These are phyloP conservation scores for Hanseniaspora meyeri DNA, from an alignment of 805 yeast species.

Conservation along the genomic window DNA sequence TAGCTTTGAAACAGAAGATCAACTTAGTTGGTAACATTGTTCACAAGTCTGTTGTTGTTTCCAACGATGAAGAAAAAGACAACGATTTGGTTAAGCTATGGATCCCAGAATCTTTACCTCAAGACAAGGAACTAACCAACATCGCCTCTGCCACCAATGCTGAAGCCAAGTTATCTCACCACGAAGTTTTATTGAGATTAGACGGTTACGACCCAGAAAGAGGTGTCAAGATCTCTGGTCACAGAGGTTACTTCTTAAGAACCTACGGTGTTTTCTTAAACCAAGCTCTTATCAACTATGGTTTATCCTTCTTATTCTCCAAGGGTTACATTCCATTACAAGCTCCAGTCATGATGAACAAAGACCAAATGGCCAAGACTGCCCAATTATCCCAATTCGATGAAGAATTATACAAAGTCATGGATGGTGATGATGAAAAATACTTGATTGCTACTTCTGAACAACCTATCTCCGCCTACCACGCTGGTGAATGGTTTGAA, in stretches of 20 bases:
- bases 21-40: constrained; percentile 87
- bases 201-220: constrained; percentile 99
- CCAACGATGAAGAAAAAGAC: constrained; percentile 74
- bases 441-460: constrained; percentile 96
- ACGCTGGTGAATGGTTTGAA: constrained; percentile 96
- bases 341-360: constrained; percentile 99
- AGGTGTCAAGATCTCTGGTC: constrained; percentile 95
- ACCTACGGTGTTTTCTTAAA: constrained; percentile 92
- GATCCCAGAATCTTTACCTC: constrained; percentile 53
- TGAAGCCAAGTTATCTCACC: constrained; percentile 78
- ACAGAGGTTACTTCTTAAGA: constrained; percentile 94
- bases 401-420: constrained; percentile 92
- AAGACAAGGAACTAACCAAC: constrained; percentile 41
- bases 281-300: constrained; percentile 96
- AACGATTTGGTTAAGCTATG: constrained; percentile 79
- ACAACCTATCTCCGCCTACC: constrained; percentile 97
- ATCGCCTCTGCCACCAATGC: constrained; percentile 67
- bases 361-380: constrained; percentile 97
- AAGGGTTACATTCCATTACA: constrained; percentile 81
- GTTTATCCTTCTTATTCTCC: constrained; percentile 67
- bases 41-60: constrained; percentile 79
- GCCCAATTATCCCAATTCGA: constrained; percentile 97
- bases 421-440: constrained; percentile 95
- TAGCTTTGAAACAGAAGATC: constrained; percentile 62
- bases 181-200: constrained; percentile 82